Conservation (phyloP, 352 stramenopile species). For the Pythium aristosporum region DNA sequence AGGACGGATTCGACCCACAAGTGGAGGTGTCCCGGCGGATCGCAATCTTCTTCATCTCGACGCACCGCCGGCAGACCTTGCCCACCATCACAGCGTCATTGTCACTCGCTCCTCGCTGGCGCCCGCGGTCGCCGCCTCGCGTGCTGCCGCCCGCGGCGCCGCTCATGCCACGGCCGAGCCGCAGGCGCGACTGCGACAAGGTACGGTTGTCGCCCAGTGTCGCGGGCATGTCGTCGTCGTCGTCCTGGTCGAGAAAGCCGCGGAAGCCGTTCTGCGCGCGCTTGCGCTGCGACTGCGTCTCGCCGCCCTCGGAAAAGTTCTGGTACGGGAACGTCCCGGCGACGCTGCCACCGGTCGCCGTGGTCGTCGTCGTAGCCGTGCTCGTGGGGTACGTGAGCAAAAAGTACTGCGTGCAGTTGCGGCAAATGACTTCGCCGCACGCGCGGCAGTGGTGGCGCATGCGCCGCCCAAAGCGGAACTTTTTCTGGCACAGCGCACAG, state of each 20-base stretch:
- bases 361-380: too few species aligned
- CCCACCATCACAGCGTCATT: constrained; percentile 40
- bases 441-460: constrained; percentile 75
- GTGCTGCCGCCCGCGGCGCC: too few species aligned
- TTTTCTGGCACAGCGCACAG: constrained; percentile 61
- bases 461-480: constrained; percentile 55
- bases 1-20: constrained; percentile 19
- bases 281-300: neutral
- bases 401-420: constrained; percentile 30
- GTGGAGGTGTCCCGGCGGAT: constrained; percentile 26
- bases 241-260: neutral
- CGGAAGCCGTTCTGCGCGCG: neutral
- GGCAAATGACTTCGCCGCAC: constrained; percentile 32
- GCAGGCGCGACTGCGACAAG: neutral
- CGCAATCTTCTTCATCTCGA: constrained; percentile 47
- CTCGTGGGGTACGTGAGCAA: constrained; percentile 20
- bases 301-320: neutral
- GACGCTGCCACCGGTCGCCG: too few species aligned
- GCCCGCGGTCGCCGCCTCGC: neutral
- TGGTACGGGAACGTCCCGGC: constrained; percentile 7
- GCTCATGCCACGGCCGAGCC: too few species aligned
- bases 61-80: constrained; percentile 61
- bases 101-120: constrained; percentile 17
- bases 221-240: constrained; percentile 19
- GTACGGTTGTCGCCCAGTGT: constrained; percentile 10